Evolutionary conservation across 192 early-diverging fungal genomes (phyloP).

Genomic region (Entomortierella chlamydospora): DNA sequence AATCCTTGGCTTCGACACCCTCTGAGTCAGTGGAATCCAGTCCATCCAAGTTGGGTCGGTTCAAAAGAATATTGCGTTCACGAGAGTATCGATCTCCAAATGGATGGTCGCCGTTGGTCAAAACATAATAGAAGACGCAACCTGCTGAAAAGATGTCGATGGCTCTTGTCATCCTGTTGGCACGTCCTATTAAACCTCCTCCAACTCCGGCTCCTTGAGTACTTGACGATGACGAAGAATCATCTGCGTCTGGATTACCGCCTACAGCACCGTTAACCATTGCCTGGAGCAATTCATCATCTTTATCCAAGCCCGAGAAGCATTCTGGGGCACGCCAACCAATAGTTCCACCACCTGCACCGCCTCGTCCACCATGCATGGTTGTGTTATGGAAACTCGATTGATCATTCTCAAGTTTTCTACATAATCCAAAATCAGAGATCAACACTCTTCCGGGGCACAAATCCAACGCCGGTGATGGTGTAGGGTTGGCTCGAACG

Average conservation of each 20-base stretch:
- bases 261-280: constrained; percentile 4
- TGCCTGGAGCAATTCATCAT: constrained; percentile 8
- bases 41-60: constrained; percentile 75
- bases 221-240: constrained; percentile 48
- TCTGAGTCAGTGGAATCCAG: constrained; percentile 79
- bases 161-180: constrained; percentile 77
- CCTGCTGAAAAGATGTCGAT: constrained; percentile 98
- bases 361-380: constrained; percentile 52
- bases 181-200: constrained; percentile 2
- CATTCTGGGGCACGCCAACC: constrained; percentile 98
- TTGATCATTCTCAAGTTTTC: constrained; percentile 93
- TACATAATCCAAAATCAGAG: constrained; percentile 97
- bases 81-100: constrained; percentile 93
- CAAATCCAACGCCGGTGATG: constrained; percentile 24
- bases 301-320: constrained; percentile 49
- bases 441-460: constrained; percentile 81
- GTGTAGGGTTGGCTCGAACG: constrained; percentile 27
- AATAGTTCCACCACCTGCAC: constrained; percentile 87
- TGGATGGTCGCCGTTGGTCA: constrained; percentile 91
- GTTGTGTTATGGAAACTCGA: constrained; percentile 94
- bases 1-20: constrained; percentile 87
- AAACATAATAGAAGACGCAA: constrained; percentile 95
- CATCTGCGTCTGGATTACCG: constrained; percentile 22
- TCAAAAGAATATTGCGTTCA: constrained; percentile 90
- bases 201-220: constrained; percentile 43